A percentile compares a stretch with the other conserved stretches of the same genome.
Evolutionary conservation across 176 grass and related monocot species (phyloP).

Genomic region (Neostapfia colusana): DNA sequence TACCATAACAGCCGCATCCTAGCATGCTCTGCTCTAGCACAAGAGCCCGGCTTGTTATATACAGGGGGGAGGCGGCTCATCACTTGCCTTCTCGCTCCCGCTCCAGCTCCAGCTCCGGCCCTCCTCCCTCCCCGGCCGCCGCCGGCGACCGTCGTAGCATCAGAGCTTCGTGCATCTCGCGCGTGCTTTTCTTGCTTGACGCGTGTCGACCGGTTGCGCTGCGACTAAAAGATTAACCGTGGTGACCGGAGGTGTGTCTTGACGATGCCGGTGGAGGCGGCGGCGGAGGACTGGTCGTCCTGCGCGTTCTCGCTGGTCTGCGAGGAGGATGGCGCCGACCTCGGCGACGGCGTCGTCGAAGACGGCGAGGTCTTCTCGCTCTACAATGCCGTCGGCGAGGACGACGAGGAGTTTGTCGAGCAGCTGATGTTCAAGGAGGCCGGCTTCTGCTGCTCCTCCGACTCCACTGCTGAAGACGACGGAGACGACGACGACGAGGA

Average conservation of each 20-base stretch:
- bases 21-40: no score
- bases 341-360: conserved; percentile 48
- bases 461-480: conserved; percentile 3
- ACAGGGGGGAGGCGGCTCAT: conserved; percentile 33
- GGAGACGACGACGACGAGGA: conserved; percentile 37
- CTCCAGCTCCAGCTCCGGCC: conserved; percentile 4
- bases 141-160: neutral
- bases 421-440: conserved; percentile 67
- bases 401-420: conserved; percentile 68
- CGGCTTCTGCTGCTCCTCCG: conserved; percentile 50
- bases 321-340: conserved; percentile 65
- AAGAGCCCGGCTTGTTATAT: no score
- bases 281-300: conserved; percentile 34
- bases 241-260: neutral
- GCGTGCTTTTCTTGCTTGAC: no score
- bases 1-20: neutral
- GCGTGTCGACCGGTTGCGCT: neutral
- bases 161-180: neutral
- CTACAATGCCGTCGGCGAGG: conserved; percentile 35
- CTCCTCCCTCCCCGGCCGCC: conserved; percentile 6
- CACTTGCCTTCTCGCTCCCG: conserved; percentile 24
- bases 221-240: neutral
- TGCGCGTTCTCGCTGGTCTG: conserved; percentile 72
- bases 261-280: conserved; percentile 28
- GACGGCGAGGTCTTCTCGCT: conserved; percentile 31